phyloP scores from a whole-genome alignment of 768 basidiomycete genomes.

The Galerina sulciceps region DNA sequence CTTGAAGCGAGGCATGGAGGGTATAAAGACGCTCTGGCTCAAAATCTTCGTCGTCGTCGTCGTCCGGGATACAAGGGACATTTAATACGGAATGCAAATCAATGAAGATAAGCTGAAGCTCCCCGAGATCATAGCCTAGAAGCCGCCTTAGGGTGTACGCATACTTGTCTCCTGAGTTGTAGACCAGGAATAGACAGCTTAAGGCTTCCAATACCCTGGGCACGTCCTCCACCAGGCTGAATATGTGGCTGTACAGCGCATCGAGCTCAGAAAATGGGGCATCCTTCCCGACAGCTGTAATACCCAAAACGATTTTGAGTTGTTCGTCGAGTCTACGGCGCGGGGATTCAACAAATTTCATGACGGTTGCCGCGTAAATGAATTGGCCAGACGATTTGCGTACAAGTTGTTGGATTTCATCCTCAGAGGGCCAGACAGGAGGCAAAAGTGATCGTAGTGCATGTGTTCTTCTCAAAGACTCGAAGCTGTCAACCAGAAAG shows the following conservation, averaged over 20 bases:
- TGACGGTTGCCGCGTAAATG: slow-evolving; percentile 9
- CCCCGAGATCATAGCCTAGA: too few relatives aligned
- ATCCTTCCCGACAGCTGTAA: neutral
- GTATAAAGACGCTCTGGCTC: too few relatives aligned
- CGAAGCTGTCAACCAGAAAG: slow-evolving; percentile 1
- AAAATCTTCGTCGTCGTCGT: too few relatives aligned
- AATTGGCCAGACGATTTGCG: slow-evolving; percentile 15
- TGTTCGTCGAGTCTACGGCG: neutral
- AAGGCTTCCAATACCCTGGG: neutral
- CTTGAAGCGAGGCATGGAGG: too few relatives aligned
- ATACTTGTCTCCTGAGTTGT: too few relatives aligned
- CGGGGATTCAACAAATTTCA: slow-evolving; percentile 5
- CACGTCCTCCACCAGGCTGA: slow-evolving; percentile 6
- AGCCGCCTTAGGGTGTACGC: too few relatives aligned
- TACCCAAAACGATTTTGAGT: neutral
- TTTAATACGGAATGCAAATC: too few relatives aligned
- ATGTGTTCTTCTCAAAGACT: neutral
- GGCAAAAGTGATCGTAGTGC: neutral
- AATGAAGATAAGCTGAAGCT: too few relatives aligned
- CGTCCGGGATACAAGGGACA: too few relatives aligned
- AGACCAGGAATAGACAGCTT: neutral
- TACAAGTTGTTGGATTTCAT: slow-evolving; percentile 1
- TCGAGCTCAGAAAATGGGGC: slow-evolving; percentile 12
- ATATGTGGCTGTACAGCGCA: slow-evolving; percentile 8
- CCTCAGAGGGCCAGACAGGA: neutral